Base-by-base conservation (phyloP, 805 yeast species). In the Wickerhamia fluorescens region DNA sequence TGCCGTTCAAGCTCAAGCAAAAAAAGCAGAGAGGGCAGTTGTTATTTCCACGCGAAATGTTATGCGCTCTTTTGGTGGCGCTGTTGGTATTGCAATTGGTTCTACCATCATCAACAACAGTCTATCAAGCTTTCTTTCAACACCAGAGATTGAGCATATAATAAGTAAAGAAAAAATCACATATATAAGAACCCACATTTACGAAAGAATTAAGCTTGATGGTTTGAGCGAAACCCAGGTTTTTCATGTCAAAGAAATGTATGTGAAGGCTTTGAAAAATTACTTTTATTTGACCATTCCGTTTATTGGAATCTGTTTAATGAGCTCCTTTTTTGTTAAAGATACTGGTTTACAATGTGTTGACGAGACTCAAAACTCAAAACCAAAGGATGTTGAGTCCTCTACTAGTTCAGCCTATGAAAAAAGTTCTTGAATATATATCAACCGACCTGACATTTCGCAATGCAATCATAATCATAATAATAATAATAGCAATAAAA, bases 61-160 rank as follows among this genome's bases (percentile, higher is more conserved):
- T 14, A 40, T 71, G 26, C 53, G 82, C 31, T 68, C 76, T 3
- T 64, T 76, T 33, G 83, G 82, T 10, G 78, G 78, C n/a, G 66
- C 80, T 1, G 52, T 73, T 16, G 81, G 82, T 0, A 53, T 74
- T 20, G 78, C 80, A 1, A 49, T 69, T 7, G 46, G 58, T 14
- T 58, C 69, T 1, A 49, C 60, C 10, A 57, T 59, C 17, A 49
- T 61, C 12, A 51, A 62, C 31, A 64, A 61, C 36, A 41, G 61
- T 1, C 37, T 62, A 21, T 31, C 56, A 31, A 36, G 38, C 23
- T 42, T 51, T 20, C 42, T 58, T 14, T 29, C 34, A 4, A 12
- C 26, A 2, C 9, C 14, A 8, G 6, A 27, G 6, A 12, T 38
- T 29, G 16, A 24, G 37, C 4, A 16, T 7, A 16, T 14, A 14